Percentiles rank a stretch among this genome's conserved stretches.
phyloP scores from a whole-genome alignment of 495 filamentous ascomycete genomes.

The Neurospora sp. region DNA sequence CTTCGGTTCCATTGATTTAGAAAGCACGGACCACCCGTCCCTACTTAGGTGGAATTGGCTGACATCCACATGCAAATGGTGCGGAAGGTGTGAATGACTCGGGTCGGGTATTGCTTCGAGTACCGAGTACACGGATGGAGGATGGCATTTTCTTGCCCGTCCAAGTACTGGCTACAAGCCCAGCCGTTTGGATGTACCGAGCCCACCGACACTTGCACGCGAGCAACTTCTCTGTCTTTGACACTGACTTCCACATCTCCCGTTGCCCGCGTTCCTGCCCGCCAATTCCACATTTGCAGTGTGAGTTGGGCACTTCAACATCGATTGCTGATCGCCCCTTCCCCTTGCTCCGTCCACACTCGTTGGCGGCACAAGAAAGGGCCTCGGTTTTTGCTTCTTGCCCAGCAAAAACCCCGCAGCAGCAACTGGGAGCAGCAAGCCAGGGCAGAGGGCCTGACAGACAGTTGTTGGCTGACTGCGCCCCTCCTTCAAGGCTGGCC shows the following conservation, averaged over 20 bases:
- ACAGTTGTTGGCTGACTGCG: not conserved
- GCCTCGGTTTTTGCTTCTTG: not conserved
- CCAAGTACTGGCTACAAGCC: not conserved
- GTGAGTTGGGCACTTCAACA: not conserved
- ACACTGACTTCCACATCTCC: not conserved
- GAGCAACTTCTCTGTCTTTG: not conserved
- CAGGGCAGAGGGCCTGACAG: not conserved
- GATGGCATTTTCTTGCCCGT: not conserved
- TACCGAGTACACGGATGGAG: not conserved
- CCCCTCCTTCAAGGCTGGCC: conserved; percentile 1
- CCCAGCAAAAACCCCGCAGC: conserved; percentile 7
- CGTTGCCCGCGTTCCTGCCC: not conserved
- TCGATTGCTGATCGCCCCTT: not conserved
- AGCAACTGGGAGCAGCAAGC: not conserved
- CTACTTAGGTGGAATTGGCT: not conserved
- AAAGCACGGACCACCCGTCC: not conserved
- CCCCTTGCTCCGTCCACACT: not conserved
- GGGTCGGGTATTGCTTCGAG: not conserved
- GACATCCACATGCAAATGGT: not conserved
- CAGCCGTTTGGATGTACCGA: not conserved
- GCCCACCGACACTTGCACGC: not conserved
- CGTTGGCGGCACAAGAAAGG: not conserved
- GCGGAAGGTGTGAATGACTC: not conserved
- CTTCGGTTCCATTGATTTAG: not conserved
- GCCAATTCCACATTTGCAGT: not conserved